Evolutionary conservation across 371 early-diverging fungal species (phyloP).

Genomic region (Parasitella parasitica): DNA sequence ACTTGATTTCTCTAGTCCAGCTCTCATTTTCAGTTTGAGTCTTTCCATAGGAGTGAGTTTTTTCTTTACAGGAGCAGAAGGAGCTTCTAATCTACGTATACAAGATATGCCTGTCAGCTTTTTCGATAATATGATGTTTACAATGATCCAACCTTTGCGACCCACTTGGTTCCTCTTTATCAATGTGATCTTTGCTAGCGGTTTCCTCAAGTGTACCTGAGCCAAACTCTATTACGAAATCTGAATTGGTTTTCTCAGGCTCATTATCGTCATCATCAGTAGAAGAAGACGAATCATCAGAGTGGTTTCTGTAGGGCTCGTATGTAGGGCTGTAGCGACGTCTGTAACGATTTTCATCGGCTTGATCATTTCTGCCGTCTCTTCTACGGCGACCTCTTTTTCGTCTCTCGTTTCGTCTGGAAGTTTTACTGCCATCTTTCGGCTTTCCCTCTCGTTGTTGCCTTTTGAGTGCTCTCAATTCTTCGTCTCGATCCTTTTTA

Average conservation of each 20-base stretch:
- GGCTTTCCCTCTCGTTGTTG: conserved; percentile 21
- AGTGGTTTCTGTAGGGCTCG: conserved; percentile 32
- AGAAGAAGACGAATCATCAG: conserved; percentile 29
- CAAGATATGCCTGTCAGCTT: not conserved
- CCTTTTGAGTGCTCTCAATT: conserved; percentile 32
- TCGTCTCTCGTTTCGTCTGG: conserved; percentile 5
- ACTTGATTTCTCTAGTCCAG: conserved; percentile 51
- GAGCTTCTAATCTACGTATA: not conserved
- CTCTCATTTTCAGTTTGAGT: conserved; percentile 48
- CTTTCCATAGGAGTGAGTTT: conserved; percentile 56
- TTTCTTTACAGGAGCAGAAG: conserved; percentile 16
- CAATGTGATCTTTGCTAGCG: not conserved
- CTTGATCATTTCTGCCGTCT: not conserved
- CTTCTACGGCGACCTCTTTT: conserved; percentile 11
- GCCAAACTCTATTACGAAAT: conserved; percentile 42
- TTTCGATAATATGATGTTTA: too few relatives aligned
- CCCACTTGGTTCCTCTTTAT: not conserved
- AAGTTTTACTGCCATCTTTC: conserved; percentile 7
- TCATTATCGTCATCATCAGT: conserved; percentile 8
- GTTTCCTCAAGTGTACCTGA: conserved; percentile 16
- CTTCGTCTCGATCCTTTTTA: conserved; percentile 46
- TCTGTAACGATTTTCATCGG: conserved; percentile 10
- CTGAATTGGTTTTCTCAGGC: not conserved
- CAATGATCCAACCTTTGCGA: not conserved
- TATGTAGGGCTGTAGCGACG: conserved; percentile 40